phyloP scores from a whole-genome alignment of 257 asterid species.

The Jaltomata sinuosa region DNA sequence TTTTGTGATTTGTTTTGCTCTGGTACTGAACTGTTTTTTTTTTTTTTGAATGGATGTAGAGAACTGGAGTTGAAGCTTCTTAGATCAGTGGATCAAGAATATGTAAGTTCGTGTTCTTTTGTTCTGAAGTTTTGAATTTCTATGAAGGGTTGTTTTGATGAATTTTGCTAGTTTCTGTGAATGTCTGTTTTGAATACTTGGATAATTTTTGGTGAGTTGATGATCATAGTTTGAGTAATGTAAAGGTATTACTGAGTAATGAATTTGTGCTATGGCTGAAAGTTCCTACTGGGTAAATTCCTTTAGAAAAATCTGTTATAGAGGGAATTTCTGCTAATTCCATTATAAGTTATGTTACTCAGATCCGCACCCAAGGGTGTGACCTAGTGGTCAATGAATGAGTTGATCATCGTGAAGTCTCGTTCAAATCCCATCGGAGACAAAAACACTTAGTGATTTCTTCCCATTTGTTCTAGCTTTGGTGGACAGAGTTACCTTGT shows the following conservation, averaged over 20 bases:
- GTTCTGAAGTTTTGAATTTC: not conserved
- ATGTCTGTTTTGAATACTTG: not conserved
- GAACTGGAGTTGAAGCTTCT: conserved; percentile 11
- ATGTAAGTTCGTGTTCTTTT: conserved; percentile 20
- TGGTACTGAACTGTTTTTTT: not conserved
- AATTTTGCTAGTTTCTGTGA: not conserved
- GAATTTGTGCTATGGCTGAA: not conserved
- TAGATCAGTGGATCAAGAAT: conserved; percentile 22
- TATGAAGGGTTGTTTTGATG: not conserved
- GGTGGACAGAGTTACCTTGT: too few species aligned
- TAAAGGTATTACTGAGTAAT: not conserved
- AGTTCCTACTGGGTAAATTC: not conserved
- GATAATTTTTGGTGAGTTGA: not conserved
- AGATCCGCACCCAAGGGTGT: too few species aligned
- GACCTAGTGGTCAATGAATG: too few species aligned
- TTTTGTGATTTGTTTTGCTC: too few species aligned
- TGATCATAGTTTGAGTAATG: too few species aligned
- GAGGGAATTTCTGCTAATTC: not conserved
- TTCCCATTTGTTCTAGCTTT: too few species aligned
- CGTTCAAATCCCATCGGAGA: too few species aligned
- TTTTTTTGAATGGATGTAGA: conserved; percentile 6
- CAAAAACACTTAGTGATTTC: too few species aligned
- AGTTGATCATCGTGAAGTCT: too few species aligned
- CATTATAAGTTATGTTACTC: not conserved
- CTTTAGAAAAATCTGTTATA: not conserved